These are phyloP conservation scores for Saxispiralis lemnorum DNA, from an alignment of 495 filamentous ascomycete species.

Conservation along the genomic window DNA sequence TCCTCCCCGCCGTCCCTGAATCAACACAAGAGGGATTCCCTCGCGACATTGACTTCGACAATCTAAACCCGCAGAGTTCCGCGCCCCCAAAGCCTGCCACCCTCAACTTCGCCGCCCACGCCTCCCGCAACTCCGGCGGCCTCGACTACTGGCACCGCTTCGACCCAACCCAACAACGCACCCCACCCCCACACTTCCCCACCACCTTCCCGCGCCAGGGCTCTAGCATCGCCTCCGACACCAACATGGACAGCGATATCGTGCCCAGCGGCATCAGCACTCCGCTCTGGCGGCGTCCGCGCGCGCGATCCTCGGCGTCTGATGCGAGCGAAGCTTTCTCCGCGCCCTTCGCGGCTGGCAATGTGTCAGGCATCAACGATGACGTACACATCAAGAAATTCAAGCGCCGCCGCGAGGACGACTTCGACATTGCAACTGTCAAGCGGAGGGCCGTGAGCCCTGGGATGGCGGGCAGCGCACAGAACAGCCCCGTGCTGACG, in stretches of 20 bases:
- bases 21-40: constrained; percentile 36
- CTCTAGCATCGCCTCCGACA: constrained; percentile 18
- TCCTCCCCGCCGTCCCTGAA: constrained; percentile 24
- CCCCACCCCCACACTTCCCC: constrained; percentile 41
- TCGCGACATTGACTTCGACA: constrained; percentile 35
- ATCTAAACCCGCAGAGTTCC: constrained; percentile 2
- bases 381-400: constrained; percentile 32
- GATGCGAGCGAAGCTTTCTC: constrained; percentile 14
- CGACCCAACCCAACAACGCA: constrained; percentile 37
- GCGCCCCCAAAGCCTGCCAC: constrained; percentile 29
- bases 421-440: constrained; percentile 74
- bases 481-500: constrained; percentile 68
- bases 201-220: constrained; percentile 29
- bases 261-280: constrained; percentile 16
- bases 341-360: constrained; percentile 18
- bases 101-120: constrained; percentile 36
- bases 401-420: constrained; percentile 77
- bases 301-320: constrained; percentile 7
- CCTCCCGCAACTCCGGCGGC: constrained; percentile 49
- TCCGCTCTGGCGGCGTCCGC: constrained; percentile 20
- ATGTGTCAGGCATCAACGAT: constrained; percentile 46
- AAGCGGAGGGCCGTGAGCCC: constrained; percentile 89
- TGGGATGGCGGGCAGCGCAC: constrained; percentile 53
- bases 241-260: constrained; percentile 8
- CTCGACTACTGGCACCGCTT: constrained; percentile 68